Conservation (phyloP, 768 basidiomycete genomes). For the Lentinula sp. region DNA sequence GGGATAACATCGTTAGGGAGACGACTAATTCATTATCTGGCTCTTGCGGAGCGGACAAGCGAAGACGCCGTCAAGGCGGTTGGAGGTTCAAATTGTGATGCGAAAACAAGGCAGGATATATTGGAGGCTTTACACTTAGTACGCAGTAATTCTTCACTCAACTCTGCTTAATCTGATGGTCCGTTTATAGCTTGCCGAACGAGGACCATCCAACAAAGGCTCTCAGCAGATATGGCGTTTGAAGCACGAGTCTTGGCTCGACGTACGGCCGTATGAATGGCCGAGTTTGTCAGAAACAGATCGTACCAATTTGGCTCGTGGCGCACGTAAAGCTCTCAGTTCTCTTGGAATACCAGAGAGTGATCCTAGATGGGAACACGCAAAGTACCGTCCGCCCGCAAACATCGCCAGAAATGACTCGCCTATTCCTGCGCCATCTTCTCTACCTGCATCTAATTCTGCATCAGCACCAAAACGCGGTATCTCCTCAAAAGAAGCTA, state of each 20-base stretch:
- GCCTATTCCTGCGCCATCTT: conserved; percentile 8
- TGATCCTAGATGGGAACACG: conserved; percentile 60
- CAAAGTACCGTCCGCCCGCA: conserved; percentile 24
- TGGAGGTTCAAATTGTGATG: conserved; percentile 32
- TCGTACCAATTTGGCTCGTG: conserved; percentile 42
- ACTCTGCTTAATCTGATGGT: not conserved
- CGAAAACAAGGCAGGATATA: conserved; percentile 33
- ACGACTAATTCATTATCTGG: conserved; percentile 50
- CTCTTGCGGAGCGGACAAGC: conserved; percentile 41
- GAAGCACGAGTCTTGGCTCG: conserved; percentile 53
- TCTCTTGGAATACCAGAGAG: conserved; percentile 49
- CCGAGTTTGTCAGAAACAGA: conserved; percentile 41
- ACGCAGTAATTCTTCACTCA: conserved; percentile 9
- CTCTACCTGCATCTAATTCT: conserved; percentile 6
- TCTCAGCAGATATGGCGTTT: conserved; percentile 42
- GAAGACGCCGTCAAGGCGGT: conserved; percentile 42
- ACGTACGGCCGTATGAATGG: conserved; percentile 68
- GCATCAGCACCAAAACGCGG: conserved; percentile 35
- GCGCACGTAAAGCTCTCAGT: conserved; percentile 43
- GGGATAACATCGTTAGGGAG: conserved; percentile 22
- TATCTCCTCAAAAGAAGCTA: conserved; percentile 38
- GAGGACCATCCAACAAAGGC: conserved; percentile 21
- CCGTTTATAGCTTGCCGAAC: conserved; percentile 45
- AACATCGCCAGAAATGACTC: conserved; percentile 10
- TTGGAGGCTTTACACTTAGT: conserved; percentile 47